phyloP scores from a whole-genome alignment of 2,329 filamentous ascomycete genomes.

The Fusarium albosuccineum region DNA sequence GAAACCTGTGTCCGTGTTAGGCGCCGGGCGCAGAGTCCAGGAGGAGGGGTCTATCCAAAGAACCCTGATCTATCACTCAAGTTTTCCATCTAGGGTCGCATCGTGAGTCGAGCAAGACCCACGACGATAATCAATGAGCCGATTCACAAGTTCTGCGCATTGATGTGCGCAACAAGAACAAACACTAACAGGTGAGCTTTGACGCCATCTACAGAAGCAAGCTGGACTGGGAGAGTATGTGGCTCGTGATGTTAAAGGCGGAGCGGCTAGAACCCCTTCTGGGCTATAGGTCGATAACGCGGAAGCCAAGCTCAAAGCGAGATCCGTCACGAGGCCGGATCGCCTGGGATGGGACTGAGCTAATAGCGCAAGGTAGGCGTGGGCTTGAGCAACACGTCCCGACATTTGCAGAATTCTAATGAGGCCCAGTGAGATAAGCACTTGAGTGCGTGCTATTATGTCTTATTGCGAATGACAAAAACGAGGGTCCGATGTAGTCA shows the following conservation, averaged over 20 bases:
- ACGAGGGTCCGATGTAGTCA: neutral
- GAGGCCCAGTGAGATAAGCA: slow-evolving; percentile 7
- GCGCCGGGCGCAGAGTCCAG: slow-evolving; percentile 1
- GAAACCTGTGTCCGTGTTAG: neutral
- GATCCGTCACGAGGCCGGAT: slow-evolving; percentile 17
- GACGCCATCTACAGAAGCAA: slow-evolving; percentile 9
- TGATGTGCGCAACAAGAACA: slow-evolving; percentile 4
- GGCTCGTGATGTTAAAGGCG: neutral
- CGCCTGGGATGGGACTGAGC: neutral
- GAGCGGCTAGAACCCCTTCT: neutral
- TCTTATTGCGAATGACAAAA: neutral
- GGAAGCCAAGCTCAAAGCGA: slow-evolving; percentile 14
- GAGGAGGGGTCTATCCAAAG: slow-evolving; percentile 1
- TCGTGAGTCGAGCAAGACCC: slow-evolving; percentile 12
- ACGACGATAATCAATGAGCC: slow-evolving; percentile 3
- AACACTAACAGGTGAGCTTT: slow-evolving; percentile 4
- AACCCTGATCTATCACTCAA: slow-evolving; percentile 13
- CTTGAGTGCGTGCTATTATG: neutral
- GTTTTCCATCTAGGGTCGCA: slow-evolving; percentile 8
- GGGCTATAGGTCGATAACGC: slow-evolving; percentile 12
- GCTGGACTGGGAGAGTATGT: neutral
- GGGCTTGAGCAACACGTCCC: neutral
- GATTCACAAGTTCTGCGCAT: slow-evolving; percentile 6
- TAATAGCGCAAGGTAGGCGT: slow-evolving; percentile 4
- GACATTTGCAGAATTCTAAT: neutral